Evolutionary conservation across 306 rosid genomes (phyloP), one percentile per base, ranked within the genome.

Genomic region (Boehmeria nivea): DNA sequence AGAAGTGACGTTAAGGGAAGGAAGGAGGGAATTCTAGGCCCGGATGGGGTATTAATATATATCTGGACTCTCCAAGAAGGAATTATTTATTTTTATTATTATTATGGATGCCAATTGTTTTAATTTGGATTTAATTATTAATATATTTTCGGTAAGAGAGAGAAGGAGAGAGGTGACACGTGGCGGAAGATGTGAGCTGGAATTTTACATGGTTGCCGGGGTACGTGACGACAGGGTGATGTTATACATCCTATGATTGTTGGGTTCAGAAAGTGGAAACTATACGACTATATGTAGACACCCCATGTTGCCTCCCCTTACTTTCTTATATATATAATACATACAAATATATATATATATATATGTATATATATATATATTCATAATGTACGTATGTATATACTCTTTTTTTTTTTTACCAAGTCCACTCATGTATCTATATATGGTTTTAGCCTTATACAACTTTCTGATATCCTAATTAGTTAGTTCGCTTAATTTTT

Each of bases 101-200:
- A 33, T 33, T 33, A 11, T 5, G 38, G 5, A 4, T 33, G 5
- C 11, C 38, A 33, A 4, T 33, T 33, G 38, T 5, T 33, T 5
- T n/a, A n/a, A n/a, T 5, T 33, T 5, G 38, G 38, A n/a, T 40
- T 40, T 40, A 40, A 11, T 40, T 40, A n/a, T 8, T 11, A 6
- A 40, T 2, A 8, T n/a, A 40, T 1, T 12, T 11, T n/a, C n/a
- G n/a, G n/a, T n/a, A n/a, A n/a, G n/a, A n/a, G n/a, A n/a, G n/a
- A n/a, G n/a, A 61, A 69, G 65, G 76, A 21, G 45, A 47, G n/a
- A 27, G 6, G 18, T 45, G 91, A 71, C 86, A 72, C 77, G 66
- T 83, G 80, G 87, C 66, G n/a, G 70, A 38, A 68, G 59, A 64
- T 57, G 69, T 66, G 75, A 80, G 72, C 84, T 68, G 88, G 75